phyloP scores from a whole-genome alignment of 1,284 basidiomycete species.

The Pseudomicrostroma phylloplanum region DNA sequence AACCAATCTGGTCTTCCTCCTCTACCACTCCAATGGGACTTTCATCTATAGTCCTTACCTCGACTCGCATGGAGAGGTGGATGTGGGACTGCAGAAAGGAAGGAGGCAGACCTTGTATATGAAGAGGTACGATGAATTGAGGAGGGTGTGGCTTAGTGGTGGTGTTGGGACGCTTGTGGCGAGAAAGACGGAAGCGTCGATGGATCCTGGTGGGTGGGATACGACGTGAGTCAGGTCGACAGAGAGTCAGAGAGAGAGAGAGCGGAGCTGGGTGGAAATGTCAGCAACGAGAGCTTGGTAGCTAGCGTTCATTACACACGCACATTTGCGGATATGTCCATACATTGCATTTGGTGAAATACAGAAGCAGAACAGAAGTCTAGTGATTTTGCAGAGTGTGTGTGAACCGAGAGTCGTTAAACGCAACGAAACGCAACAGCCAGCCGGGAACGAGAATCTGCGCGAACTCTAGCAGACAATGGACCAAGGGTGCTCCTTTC shows the following conservation, averaged over 20 bases:
- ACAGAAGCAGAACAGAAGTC: too few relatives aligned
- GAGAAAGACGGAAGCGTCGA: slow-evolving; percentile 65
- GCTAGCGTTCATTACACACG: too few relatives aligned
- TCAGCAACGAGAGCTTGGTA: too few relatives aligned
- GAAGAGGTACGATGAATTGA: slow-evolving; percentile 82
- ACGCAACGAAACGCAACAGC: too few relatives aligned
- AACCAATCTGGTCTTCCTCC: slow-evolving; percentile 81
- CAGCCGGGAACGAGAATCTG: too few relatives aligned
- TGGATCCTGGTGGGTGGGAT: slow-evolving; percentile 8
- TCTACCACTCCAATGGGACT: slow-evolving; percentile 80
- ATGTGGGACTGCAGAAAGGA: slow-evolving; percentile 81
- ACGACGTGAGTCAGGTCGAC: slow-evolving; percentile 9
- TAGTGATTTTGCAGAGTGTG: too few relatives aligned
- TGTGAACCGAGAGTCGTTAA: too few relatives aligned
- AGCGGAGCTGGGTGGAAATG: too few relatives aligned
- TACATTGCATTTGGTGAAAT: too few relatives aligned
- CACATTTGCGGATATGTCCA: too few relatives aligned
- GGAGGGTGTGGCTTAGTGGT: slow-evolving; percentile 82
- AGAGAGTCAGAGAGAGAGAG: too few relatives aligned
- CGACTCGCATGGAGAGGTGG: slow-evolving; percentile 89
- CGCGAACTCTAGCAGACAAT: slow-evolving; percentile 33
- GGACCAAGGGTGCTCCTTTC: slow-evolving; percentile 74
- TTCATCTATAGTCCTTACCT: slow-evolving; percentile 86
- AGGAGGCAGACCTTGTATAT: slow-evolving; percentile 80
- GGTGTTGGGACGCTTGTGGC: slow-evolving; percentile 84